Evolutionary conservation across 768 basidiomycete species (phyloP).

Genomic region (Termitomyces sp.): DNA sequence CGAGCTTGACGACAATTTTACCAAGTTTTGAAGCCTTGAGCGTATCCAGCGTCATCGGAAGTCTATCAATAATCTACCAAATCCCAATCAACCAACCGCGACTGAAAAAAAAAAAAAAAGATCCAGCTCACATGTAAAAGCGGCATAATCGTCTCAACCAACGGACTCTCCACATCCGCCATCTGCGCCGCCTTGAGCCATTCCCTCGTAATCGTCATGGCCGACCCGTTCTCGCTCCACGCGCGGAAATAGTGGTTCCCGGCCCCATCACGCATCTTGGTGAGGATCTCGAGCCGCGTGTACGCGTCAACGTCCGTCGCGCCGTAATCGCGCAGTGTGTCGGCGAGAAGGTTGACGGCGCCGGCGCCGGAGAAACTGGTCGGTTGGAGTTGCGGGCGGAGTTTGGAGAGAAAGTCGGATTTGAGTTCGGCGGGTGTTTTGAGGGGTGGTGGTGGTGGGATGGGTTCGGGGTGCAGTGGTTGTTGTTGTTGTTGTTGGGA

Average conservation of each 20-base stretch:
- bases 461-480: conserved; percentile 5
- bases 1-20: conserved; percentile 72
- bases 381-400: conserved; percentile 56
- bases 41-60: conserved; percentile 69
- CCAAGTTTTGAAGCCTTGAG: conserved; percentile 74
- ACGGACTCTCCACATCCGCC: conserved; percentile 47
- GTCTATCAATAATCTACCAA: conserved; percentile 73
- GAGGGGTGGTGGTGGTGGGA: conserved; percentile 17
- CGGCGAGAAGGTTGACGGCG: conserved; percentile 61
- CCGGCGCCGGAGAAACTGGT: conserved; percentile 64
- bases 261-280: conserved; percentile 78
- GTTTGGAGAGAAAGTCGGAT: conserved; percentile 44
- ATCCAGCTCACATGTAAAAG: conserved; percentile 83
- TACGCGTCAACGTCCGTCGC: conserved; percentile 57
- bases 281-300: conserved; percentile 72
- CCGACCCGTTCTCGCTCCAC: conserved; percentile 73
- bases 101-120: conserved; percentile 13
- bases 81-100: neutral
- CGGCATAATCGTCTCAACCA: conserved; percentile 81
- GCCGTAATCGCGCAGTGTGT: conserved; percentile 56
- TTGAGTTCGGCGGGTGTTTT: conserved; percentile 50
- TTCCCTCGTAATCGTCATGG: conserved; percentile 76
- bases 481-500: conserved; percentile 4
- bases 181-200: conserved; percentile 75
- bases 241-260: conserved; percentile 85